Conservation (phyloP, 495 filamentous ascomycete genomes). For the Evernia prunastri region DNA sequence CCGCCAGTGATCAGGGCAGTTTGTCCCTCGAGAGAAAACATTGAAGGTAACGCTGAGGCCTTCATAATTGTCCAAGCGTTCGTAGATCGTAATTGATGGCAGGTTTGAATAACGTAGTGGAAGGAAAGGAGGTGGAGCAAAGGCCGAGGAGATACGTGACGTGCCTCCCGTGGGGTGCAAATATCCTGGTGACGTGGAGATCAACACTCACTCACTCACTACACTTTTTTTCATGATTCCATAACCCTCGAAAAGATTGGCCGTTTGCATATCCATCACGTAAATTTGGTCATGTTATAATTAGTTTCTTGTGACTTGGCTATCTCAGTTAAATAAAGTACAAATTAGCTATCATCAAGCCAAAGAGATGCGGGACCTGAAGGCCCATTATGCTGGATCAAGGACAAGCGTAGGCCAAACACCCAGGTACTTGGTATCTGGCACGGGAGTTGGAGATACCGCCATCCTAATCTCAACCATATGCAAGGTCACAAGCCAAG, state of each 20-base stretch:
- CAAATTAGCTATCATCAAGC: background rate
- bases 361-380: background rate
- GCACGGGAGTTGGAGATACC: background rate
- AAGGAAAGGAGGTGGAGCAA: background rate
- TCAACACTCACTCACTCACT: background rate
- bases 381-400: background rate
- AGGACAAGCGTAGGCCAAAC: background rate
- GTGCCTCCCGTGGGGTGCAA: background rate
- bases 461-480: background rate
- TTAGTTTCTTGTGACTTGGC: background rate
- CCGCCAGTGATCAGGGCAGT: constrained; percentile 84
- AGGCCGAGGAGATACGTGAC: background rate
- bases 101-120: background rate
- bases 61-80: constrained; percentile 1
- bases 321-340: background rate
- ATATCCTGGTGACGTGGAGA: background rate
- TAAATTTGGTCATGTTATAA: background rate
- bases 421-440: background rate
- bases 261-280: background rate
- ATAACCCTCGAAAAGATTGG: background rate
- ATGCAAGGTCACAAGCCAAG: background rate
- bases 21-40: constrained; percentile 45
- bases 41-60: constrained; percentile 4
- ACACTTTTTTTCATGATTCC: background rate
- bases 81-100: background rate